phyloP scores from a whole-genome alignment of 2,329 filamentous ascomycete species.

The Aureobasidium leucospermi region DNA sequence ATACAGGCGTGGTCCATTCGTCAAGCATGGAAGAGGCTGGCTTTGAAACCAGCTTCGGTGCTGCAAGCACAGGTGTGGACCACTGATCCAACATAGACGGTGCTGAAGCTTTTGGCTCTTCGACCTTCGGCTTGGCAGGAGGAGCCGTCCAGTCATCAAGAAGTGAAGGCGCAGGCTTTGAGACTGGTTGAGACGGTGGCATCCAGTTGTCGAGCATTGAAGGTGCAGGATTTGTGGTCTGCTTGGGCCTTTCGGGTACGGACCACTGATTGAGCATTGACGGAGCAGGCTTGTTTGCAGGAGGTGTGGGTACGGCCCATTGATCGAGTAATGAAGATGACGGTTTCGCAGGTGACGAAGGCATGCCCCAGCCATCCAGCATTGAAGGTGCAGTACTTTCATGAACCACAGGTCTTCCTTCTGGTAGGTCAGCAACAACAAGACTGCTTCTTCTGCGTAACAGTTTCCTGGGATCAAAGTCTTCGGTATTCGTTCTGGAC shows the following conservation, averaged over 20 bases:
- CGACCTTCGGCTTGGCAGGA: not conserved
- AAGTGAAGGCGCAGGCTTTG: constrained; percentile 27
- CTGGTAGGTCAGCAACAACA: constrained; percentile 67
- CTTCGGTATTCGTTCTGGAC: constrained; percentile 19
- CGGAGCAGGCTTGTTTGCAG: constrained; percentile 7
- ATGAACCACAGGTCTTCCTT: constrained; percentile 19
- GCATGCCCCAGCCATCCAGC: constrained; percentile 17
- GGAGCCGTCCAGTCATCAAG: constrained; percentile 15
- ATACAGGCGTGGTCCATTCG: not conserved
- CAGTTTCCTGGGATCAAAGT: constrained; percentile 57
- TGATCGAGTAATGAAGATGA: constrained; percentile 20
- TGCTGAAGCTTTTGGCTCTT: not conserved
- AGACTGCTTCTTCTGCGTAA: constrained; percentile 66
- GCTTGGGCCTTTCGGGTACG: constrained; percentile 6
- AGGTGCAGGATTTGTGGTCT: constrained; percentile 6
- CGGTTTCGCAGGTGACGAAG: constrained; percentile 23
- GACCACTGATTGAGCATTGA: constrained; percentile 22
- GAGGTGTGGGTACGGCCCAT: not conserved
- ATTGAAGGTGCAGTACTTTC: constrained; percentile 30
- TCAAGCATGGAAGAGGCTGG: not conserved
- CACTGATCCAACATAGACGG: constrained; percentile 22
- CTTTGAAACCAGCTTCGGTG: not conserved
- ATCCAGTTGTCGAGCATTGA: not conserved
- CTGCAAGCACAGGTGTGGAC: not conserved
- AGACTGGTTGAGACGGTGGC: not conserved